A percentile compares a stretch with the other conserved stretches of the same genome.
Conservation (phyloP, 1,139 yeast species). For the Candida sanyaensis region DNA sequence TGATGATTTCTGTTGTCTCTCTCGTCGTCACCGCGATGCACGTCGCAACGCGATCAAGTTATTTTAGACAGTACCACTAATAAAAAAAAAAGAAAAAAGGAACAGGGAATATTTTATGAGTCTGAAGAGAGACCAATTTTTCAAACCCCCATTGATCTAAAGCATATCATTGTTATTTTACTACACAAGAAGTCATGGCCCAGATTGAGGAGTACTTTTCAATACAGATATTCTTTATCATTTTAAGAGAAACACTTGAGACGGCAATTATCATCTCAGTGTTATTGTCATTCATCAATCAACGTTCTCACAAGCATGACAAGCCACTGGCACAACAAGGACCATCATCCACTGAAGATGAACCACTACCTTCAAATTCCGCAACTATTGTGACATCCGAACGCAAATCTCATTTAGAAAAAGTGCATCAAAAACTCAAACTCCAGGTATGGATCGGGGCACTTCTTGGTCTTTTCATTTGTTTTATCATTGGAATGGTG, state of each 20-base stretch:
- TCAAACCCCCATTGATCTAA: too few species aligned
- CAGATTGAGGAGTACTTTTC: conserved; percentile 57
- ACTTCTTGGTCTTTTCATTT: conserved; percentile 65
- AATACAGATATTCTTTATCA: conserved; percentile 82
- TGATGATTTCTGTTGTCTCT: background rate
- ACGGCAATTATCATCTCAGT: conserved; percentile 88
- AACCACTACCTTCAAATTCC: background rate
- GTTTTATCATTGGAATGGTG: conserved; percentile 72
- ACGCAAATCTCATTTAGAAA: conserved; percentile 8
- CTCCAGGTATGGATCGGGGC: conserved; percentile 89
- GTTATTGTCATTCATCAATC: conserved; percentile 75
- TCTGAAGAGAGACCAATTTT: too few species aligned
- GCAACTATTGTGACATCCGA: background rate
- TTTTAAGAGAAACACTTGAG: conserved; percentile 82
- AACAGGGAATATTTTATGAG: too few species aligned
- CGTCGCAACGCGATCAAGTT: background rate
- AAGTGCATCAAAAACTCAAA: conserved; percentile 36
- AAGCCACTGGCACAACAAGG: background rate
- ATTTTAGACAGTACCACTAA: too few species aligned
- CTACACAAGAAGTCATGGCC: conserved; percentile 11
- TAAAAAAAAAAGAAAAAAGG: too few species aligned
- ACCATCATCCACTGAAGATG: background rate
- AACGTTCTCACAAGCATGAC: conserved; percentile 31
- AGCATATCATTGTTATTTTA: too few species aligned
- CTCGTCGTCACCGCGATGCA: background rate